These are phyloP conservation scores for Vararia minispora DNA, from an alignment of 768 basidiomycete genomes.

Conservation along the genomic window DNA sequence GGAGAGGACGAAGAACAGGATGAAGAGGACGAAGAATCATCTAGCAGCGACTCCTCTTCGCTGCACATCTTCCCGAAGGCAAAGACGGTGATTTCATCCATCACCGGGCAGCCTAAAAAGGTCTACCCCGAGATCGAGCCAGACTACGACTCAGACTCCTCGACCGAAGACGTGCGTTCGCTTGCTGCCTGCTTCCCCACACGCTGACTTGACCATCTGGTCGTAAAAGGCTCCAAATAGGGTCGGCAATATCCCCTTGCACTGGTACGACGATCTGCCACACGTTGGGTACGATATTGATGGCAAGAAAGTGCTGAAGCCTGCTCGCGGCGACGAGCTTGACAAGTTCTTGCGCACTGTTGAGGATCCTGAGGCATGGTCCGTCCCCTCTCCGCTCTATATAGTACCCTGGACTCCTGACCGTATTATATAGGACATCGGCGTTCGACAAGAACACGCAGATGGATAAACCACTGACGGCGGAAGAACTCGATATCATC, in stretches of 20 bases:
- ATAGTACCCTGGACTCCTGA: background rate
- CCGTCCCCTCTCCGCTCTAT: constrained; percentile 13
- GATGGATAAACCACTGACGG: constrained; percentile 73
- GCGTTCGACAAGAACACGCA: constrained; percentile 87
- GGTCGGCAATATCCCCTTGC: constrained; percentile 88
- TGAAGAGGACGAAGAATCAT: constrained; percentile 21
- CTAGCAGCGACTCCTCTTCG: constrained; percentile 20
- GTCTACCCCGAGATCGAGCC: constrained; percentile 86
- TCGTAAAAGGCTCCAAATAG: constrained; percentile 75
- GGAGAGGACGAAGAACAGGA: constrained; percentile 27
- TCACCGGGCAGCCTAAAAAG: constrained; percentile 76
- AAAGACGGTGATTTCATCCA: constrained; percentile 61
- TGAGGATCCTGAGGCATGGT: constrained; percentile 89
- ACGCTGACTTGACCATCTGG: constrained; percentile 8
- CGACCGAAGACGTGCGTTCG: constrained; percentile 74
- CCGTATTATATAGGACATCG: constrained; percentile 51
- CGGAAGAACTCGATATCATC: constrained; percentile 93
- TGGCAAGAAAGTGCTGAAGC: constrained; percentile 88
- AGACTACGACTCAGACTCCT: constrained; percentile 85
- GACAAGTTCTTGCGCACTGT: constrained; percentile 94
- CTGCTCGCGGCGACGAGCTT: constrained; percentile 90
- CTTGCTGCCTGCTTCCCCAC: constrained; percentile 3
- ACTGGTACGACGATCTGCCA: constrained; percentile 99
- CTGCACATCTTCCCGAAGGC: constrained; percentile 49
- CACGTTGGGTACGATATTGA: constrained; percentile 95